phyloP scores from a whole-genome alignment of 1,139 yeast genomes.

The Hemisphaericaspora xylanilytica region DNA sequence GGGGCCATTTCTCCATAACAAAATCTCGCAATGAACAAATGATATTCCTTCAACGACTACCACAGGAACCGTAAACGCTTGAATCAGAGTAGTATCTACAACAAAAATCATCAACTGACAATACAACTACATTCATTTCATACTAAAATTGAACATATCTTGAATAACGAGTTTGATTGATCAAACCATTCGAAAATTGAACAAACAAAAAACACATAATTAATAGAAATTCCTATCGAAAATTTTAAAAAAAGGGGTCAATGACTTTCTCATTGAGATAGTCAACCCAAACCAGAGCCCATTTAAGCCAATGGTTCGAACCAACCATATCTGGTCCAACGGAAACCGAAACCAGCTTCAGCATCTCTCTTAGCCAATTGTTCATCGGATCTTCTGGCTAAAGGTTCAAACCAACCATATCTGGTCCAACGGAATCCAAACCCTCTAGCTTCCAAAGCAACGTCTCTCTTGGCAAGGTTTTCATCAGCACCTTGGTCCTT shows the following conservation, averaged over 20 bases:
- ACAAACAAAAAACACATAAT: not conserved
- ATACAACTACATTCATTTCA: not conserved
- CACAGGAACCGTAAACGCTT: too few species aligned
- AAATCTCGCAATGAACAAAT: too few species aligned
- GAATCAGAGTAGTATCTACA: too few species aligned
- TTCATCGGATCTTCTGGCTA: slow-evolving; percentile 9
- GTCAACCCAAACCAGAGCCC: too few species aligned
- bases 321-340: slow-evolving; percentile 1
- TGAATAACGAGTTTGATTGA: not conserved
- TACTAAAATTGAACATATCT: not conserved
- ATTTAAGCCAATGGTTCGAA: slow-evolving; percentile 1
- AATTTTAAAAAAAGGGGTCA: not conserved
- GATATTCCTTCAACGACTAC: too few species aligned
- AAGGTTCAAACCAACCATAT: slow-evolving; percentile 13
- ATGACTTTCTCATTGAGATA: too few species aligned
- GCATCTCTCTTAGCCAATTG: slow-evolving; percentile 9
- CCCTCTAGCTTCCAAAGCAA: slow-evolving; percentile 6
- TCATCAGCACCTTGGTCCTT: not conserved
- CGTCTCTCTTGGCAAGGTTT: slow-evolving; percentile 13
- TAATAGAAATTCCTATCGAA: not conserved
- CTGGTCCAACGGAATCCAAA: slow-evolving; percentile 9
- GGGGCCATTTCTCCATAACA: too few species aligned
- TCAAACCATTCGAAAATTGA: not conserved
- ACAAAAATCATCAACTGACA: too few species aligned
- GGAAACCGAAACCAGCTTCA: slow-evolving; percentile 7